Conservation (phyloP, 495 filamentous ascomycete species). For the Trichoderma reesei region DNA sequence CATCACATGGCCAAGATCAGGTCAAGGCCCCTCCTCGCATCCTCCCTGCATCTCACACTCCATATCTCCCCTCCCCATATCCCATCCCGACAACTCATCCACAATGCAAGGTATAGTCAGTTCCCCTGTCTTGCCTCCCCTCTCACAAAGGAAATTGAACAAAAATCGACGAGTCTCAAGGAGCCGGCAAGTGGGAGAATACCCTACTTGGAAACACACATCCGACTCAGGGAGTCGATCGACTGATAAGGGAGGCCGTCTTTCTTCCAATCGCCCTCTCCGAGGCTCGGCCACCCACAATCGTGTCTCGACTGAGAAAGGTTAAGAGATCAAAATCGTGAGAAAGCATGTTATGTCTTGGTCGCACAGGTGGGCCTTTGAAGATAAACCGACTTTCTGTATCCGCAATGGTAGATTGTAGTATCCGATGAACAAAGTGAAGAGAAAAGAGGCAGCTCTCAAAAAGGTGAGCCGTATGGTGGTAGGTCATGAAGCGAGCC, state of each 20-base stretch:
- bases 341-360: not conserved
- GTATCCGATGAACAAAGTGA: too few species aligned
- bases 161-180: not conserved
- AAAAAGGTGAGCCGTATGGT: too few species aligned
- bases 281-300: not conserved
- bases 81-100: not conserved
- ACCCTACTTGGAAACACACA: too few species aligned
- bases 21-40: not conserved
- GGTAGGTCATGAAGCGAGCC: too few species aligned
- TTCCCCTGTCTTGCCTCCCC: not conserved
- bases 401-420: not conserved
- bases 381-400: not conserved
- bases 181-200: not conserved
- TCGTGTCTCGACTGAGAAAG: too few species aligned
- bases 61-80: not conserved
- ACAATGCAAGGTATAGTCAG: not conserved
- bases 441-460: too few species aligned
- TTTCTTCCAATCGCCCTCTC: not conserved
- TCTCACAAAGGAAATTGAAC: not conserved
- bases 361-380: not conserved
- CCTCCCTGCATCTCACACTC: not conserved
- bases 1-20: not conserved
- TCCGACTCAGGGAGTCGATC: not conserved
- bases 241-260: not conserved
- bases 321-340: not conserved